A percentile compares a stretch with the other conserved stretches of the same genome.
These are phyloP conservation scores for Fusarium humuli DNA, from an alignment of 2,329 filamentous ascomycete genomes.

Conservation along the genomic window DNA sequence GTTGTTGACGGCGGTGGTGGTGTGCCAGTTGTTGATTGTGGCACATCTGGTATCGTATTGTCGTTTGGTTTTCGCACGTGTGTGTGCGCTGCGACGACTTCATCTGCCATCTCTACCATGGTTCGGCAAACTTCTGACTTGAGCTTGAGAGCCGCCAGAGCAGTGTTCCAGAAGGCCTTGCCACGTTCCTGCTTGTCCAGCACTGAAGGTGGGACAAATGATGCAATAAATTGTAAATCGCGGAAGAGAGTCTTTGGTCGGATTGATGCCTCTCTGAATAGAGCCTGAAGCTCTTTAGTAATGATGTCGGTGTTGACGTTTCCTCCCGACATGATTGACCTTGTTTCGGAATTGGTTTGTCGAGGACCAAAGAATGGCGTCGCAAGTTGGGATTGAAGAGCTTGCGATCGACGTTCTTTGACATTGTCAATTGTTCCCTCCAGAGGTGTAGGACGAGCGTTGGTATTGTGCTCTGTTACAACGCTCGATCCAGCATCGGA, in stretches of 20 bases:
- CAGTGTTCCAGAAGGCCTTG: conserved; percentile 91
- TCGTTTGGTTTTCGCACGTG: conserved; percentile 66
- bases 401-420: conserved; percentile 73
- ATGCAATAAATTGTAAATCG: conserved; percentile 80
- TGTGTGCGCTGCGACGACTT: conserved; percentile 70
- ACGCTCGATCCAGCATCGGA: conserved; percentile 53
- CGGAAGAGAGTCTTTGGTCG: conserved; percentile 85
- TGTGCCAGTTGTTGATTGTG: conserved; percentile 54
- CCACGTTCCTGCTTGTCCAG: conserved; percentile 72
- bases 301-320: conserved; percentile 72
- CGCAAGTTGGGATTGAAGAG: conserved; percentile 49
- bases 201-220: conserved; percentile 70
- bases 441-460: conserved; percentile 60
- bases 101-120: conserved; percentile 73
- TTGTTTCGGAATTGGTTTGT: conserved; percentile 60
- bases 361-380: conserved; percentile 51
- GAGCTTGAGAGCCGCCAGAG: conserved; percentile 85
- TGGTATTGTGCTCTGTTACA: conserved; percentile 48
- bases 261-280: conserved; percentile 75
- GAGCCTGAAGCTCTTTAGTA: conserved; percentile 72
- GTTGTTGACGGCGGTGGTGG: conserved; percentile 66
- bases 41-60: conserved; percentile 45
- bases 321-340: conserved; percentile 62
- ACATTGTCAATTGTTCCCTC: conserved; percentile 78
- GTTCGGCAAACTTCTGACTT: conserved; percentile 89